These are phyloP conservation scores for Collariella sp. DNA, from an alignment of 495 filamentous ascomycete genomes.

Conservation along the genomic window DNA sequence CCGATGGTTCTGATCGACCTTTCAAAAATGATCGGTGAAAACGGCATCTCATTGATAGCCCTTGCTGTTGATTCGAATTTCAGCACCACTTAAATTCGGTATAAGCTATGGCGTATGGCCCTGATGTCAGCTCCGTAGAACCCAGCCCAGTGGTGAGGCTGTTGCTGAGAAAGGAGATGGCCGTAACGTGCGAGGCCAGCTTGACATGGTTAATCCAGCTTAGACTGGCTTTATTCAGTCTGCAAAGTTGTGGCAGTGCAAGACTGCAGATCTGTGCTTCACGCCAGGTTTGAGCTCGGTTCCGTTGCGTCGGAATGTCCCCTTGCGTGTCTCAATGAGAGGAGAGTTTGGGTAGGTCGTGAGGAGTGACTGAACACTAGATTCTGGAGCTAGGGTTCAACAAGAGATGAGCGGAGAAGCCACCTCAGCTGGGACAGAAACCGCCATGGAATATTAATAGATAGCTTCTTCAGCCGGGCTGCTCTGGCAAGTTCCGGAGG, in stretches of 20 bases:
- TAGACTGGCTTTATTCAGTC: no score
- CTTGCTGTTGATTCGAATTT: no score
- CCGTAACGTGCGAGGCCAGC: no score
- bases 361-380: neutral
- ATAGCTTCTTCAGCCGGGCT: neutral
- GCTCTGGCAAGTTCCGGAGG: neutral
- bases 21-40: no score
- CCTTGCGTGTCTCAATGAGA: neutral
- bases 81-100: no score
- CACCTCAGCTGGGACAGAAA: neutral
- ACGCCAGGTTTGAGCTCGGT: neutral
- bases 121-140: no score
- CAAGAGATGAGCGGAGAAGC: neutral
- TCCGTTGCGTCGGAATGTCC: neutral
- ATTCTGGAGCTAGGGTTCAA: neutral
- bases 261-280: neutral
- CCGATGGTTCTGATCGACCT: neutral
- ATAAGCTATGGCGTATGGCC: no score
- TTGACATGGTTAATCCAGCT: no score
- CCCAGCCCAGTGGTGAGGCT: no score
- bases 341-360: no score
- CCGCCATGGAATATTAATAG: conserved; percentile 4
- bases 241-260: no score
- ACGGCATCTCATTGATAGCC: neutral
- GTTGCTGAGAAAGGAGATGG: no score